Evolutionary conservation across 495 filamentous ascomycete genomes (phyloP).

Genomic region (Aspergillus bridgeri): DNA sequence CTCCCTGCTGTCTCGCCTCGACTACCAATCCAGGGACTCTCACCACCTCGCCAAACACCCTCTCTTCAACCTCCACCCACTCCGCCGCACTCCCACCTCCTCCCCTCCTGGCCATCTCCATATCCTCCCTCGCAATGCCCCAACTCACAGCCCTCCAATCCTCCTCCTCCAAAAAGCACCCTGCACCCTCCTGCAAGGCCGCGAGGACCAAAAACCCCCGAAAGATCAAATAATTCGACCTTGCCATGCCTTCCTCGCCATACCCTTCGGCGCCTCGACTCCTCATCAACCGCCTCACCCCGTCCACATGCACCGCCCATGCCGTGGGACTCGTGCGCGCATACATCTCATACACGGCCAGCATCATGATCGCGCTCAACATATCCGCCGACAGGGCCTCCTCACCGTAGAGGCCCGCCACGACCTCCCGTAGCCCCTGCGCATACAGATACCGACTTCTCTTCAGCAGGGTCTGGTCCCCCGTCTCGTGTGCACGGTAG

Average conservation of each 20-base stretch:
- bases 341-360: slow-evolving; percentile 39
- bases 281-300: slow-evolving; percentile 29
- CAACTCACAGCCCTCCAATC: slow-evolving; percentile 27
- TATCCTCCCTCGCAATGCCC: slow-evolving; percentile 24
- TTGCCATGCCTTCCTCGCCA: slow-evolving; percentile 19
- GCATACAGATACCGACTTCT: slow-evolving; percentile 32
- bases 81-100: slow-evolving; percentile 21
- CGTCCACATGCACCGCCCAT: slow-evolving; percentile 34
- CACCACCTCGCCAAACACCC: slow-evolving; percentile 25
- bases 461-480: slow-evolving; percentile 21
- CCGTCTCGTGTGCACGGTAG: slow-evolving; percentile 26
- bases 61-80: slow-evolving; percentile 24
- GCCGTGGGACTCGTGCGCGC: slow-evolving; percentile 28
- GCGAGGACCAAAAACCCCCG: slow-evolving; percentile 33
- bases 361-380: slow-evolving; percentile 32
- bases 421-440: slow-evolving; percentile 21
- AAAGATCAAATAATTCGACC: slow-evolving; percentile 31
- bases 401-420: slow-evolving; percentile 21
- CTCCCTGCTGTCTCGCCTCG: background rate
- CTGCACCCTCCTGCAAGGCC: slow-evolving; percentile 25
- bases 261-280: slow-evolving; percentile 22
- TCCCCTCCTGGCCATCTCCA: slow-evolving; percentile 18
- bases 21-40: background rate
- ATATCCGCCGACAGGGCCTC: slow-evolving; percentile 29
- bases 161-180: slow-evolving; percentile 30